phyloP scores from a whole-genome alignment of 768 basidiomycete species.

The Rhodotorula paludigena region DNA sequence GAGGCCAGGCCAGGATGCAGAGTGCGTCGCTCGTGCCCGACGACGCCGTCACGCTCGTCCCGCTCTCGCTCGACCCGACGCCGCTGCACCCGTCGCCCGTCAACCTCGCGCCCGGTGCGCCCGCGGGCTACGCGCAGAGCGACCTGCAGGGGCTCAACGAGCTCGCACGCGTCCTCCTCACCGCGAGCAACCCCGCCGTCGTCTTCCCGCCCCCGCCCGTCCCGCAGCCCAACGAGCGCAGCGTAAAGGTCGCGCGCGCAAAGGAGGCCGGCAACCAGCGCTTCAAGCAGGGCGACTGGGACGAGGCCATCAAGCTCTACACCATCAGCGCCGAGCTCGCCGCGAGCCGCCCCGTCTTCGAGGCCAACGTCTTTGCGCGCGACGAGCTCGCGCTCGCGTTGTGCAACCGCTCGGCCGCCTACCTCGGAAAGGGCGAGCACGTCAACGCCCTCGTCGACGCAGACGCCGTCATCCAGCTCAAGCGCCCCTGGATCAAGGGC shows the following conservation, averaged over 20 bases:
- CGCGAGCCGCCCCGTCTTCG: constrained; percentile 79
- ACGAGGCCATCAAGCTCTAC: constrained; percentile 71
- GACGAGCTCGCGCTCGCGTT: constrained; percentile 87
- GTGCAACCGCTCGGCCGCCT: constrained; percentile 87
- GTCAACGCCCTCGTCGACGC: constrained; percentile 79
- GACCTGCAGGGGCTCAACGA: constrained; percentile 75
- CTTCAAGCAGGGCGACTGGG: constrained; percentile 71
- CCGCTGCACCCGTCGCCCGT: constrained; percentile 15
- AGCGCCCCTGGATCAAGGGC: constrained; percentile 87
- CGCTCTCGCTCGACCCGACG: constrained; percentile 22
- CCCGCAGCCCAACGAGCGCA: constrained; percentile 42
- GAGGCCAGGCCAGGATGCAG: no score
- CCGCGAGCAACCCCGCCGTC: constrained; percentile 32
- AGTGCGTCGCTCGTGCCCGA: neutral
- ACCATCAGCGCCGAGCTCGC: constrained; percentile 71
- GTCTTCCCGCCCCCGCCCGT: constrained; percentile 42
- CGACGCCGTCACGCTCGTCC: constrained; percentile 22
- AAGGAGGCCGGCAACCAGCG: constrained; percentile 95
- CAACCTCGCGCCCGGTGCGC: constrained; percentile 5
- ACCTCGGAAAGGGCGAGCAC: constrained; percentile 68
- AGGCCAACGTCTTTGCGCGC: constrained; percentile 69
- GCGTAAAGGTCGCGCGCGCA: constrained; percentile 57
- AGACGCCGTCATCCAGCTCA: constrained; percentile 77
- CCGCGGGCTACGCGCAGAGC: neutral
- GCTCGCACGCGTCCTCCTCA: constrained; percentile 60